Conservation (phyloP, 2,329 filamentous ascomycete genomes). For the Cladosporium velox region DNA sequence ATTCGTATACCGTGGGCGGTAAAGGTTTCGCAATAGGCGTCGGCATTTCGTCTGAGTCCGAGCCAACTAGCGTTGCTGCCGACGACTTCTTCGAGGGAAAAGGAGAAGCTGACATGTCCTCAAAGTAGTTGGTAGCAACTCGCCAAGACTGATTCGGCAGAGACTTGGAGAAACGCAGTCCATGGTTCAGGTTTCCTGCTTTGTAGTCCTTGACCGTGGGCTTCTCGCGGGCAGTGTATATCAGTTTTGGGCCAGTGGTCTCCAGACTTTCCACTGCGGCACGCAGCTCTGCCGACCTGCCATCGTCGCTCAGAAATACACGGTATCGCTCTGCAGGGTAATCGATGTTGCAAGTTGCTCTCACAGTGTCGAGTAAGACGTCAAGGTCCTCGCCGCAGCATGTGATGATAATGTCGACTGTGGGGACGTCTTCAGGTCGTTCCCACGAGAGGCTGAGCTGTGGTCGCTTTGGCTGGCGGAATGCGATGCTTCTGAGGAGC, state of each 20-base stretch:
- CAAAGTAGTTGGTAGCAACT: neutral
- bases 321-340: constrained; percentile 43
- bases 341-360: constrained; percentile 43
- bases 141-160: constrained; percentile 5
- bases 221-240: constrained; percentile 47
- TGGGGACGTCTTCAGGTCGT: constrained; percentile 36
- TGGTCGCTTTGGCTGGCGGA: constrained; percentile 6
- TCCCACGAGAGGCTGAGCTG: constrained; percentile 11
- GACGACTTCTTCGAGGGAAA: constrained; percentile 20
- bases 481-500: constrained; percentile 14
- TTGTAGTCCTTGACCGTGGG: constrained; percentile 52
- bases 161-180: constrained; percentile 5
- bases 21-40: constrained; percentile 10
- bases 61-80: constrained; percentile 45
- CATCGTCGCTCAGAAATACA: constrained; percentile 47
- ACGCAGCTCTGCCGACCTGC: constrained; percentile 38
- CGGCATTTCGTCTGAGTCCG: constrained; percentile 15
- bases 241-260: constrained; percentile 38
- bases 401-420: constrained; percentile 48
- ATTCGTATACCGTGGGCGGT: constrained; percentile 6
- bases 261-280: constrained; percentile 40
- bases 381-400: constrained; percentile 48
- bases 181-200: constrained; percentile 61
- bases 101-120: neutral
- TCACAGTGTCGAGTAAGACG: constrained; percentile 45